A percentile compares a stretch with the other conserved stretches of the same genome.
Conservation (phyloP, 768 basidiomycete species). For the Pleurotus eryngii region DNA sequence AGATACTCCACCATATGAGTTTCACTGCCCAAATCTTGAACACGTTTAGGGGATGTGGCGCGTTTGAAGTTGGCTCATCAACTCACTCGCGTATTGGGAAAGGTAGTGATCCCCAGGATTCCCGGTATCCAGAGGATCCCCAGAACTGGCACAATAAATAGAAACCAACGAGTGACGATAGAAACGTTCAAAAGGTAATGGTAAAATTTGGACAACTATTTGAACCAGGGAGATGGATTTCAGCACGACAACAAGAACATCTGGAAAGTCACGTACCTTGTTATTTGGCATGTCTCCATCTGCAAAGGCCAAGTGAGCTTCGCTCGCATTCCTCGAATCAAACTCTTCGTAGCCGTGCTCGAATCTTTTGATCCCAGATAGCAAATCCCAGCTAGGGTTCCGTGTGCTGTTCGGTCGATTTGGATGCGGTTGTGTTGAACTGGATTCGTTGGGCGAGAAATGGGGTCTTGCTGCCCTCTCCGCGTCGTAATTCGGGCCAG, state of each 20-base stretch:
- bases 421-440: not conserved
- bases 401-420: conserved; percentile 13
- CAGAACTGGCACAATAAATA: conserved; percentile 76
- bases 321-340: conserved; percentile 49
- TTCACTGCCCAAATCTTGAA: conserved; percentile 7
- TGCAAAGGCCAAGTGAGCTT: conserved; percentile 51
- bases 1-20: conserved; percentile 80
- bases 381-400: conserved; percentile 48
- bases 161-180: conserved; percentile 74
- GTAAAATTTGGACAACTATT: conserved; percentile 60
- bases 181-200: conserved; percentile 73
- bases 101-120: conserved; percentile 55
- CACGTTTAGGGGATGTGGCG: conserved; percentile 1
- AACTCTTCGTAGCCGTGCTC: conserved; percentile 59
- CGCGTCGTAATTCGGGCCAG: conserved; percentile 13
- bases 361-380: conserved; percentile 46
- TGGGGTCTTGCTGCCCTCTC: conserved; percentile 18
- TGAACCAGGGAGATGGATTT: no score
- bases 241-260: not conserved
- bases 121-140: conserved; percentile 70
- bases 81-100: conserved; percentile 50
- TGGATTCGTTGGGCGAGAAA: not conserved
- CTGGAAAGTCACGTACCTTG: conserved; percentile 33
- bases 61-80: not conserved
- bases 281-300: conserved; percentile 61